phyloP scores from a whole-genome alignment of 208 protist species.

The Acanthamoeba healyi region DNA sequence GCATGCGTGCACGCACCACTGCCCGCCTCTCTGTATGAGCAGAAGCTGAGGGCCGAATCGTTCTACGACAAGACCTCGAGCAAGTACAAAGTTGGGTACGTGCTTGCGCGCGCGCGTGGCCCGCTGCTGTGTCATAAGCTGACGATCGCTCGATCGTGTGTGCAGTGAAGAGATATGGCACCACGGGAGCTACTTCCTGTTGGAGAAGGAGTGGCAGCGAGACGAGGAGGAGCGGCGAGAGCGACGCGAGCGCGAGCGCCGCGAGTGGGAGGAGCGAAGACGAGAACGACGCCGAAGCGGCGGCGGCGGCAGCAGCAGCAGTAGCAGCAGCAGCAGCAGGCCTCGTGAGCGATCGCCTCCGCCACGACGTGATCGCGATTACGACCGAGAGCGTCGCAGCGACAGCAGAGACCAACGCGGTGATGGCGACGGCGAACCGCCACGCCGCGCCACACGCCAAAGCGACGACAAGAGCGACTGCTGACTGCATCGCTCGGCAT shows the following conservation, averaged over 20 bases:
- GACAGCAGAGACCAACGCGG: too few relatives aligned
- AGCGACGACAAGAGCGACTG: too few relatives aligned
- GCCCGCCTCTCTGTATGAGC: background rate
- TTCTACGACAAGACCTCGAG: constrained; percentile 10
- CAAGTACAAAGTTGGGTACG: constrained; percentile 35
- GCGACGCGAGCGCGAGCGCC: background rate
- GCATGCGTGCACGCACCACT: too few relatives aligned
- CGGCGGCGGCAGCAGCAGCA: too few relatives aligned
- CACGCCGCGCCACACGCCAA: too few relatives aligned
- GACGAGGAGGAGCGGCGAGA: background rate
- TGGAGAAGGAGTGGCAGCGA: constrained; percentile 6
- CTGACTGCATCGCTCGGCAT: too few relatives aligned
- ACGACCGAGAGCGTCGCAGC: too few relatives aligned
- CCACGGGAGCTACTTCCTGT: constrained; percentile 16
- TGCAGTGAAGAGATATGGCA: background rate
- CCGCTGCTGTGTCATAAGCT: too few relatives aligned
- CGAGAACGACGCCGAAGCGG: background rate
- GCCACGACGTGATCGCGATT: too few relatives aligned
- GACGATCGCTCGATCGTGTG: background rate
- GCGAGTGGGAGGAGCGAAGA: background rate
- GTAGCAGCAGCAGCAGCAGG: too few relatives aligned
- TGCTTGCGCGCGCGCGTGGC: too few relatives aligned
- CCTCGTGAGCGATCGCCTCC: background rate
- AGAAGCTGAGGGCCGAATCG: background rate
- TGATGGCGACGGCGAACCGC: too few relatives aligned